Evolutionary conservation across 129 eudicot species (phyloP), one percentile per base, ranked within the genome.

Genomic region (Chrysanthemum lavandulifolium): DNA sequence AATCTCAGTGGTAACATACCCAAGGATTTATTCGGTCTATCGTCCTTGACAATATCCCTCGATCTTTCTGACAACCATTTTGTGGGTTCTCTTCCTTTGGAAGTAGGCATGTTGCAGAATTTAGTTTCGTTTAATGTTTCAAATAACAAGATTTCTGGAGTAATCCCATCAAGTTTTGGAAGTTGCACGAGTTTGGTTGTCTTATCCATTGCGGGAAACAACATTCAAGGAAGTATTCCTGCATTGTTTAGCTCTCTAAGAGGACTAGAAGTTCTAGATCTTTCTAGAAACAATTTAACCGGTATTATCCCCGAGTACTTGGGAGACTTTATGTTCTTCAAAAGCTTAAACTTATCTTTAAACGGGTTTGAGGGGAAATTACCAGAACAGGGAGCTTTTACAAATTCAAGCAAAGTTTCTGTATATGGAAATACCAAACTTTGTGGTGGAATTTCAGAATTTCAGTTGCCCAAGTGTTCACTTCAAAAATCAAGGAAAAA

Each of bases 41-140:
- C 66, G 14, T 61, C 66, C 47, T 61, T 61, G 66, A 61, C 66
- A 61, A 27, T 18, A 61, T 27, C 45, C 14, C 14, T 61, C 9
- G 66, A 61, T 40, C 66, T 61, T 27, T 61, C 66, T 27, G 66
- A 61, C 18, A 61, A 61, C 47, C 66, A 61, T 25, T 61, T 61
- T 61, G 47, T 61, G 16, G 66, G 66, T 27, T 13, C 66, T 61
- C 45, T 61, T 61, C 66, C 45, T 61, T 25, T 40, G 3, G 66
- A 61, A 61, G 66, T 61, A 61, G 66, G 66, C 13, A 27, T 6
- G 43, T 13, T 61, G 45, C 10, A 13, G 45, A 61, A 61, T 61
- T 27, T 61, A 15, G 18, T 61, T 27, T 61, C 45, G 10, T 13
- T 61, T 61, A 27, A 27, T 27, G 40, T 61, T 27, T 61, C 66